Base-by-base conservation (phyloP, 1,139 yeast species). In the Pichia sp. region DNA sequence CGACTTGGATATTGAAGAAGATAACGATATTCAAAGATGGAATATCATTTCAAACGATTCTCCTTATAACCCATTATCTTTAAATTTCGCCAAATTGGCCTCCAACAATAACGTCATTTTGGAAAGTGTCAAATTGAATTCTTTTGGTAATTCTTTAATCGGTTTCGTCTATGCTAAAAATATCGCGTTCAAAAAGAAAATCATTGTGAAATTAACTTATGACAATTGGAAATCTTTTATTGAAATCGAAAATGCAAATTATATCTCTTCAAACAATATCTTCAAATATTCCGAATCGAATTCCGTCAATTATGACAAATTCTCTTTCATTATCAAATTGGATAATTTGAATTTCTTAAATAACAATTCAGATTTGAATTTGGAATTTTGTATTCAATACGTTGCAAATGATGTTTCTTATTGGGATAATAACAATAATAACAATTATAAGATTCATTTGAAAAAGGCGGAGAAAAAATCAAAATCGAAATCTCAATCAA, bases 111-210 rank as follows among this genome's bases (percentile, higher is more conserved):
- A 77, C 40, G 81, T 86, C 14, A 83, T 82, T 55, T 66, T 87
- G 50, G 96, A 88, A 58, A 73, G 79, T 47, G 62, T 87, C 14
- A 79, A 79, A 54, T 68, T 88, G 42, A 75, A 85, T 24, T 67
- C 76, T 8, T 82, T 83, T 55, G 77, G 77, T 52, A 71, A 72
- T 54, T 71, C 70, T 44, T 65, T 88, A n/a, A 66, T 79, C 50
- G 96, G 96, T 3, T 82, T 82, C 53, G 74, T 87, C 38, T 90
- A 87, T 12, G 96, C 84, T 24, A 75, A 76, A 58, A 88, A 88
- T 65, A 40, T 86, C 18, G 72, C 85, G 1, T 88, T 74, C 64
- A 76, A 80, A 46, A 88, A 88, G 67, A 63, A 66, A 42, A 79
- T 88, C 24, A 72, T 76, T 19, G 73, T 85, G 18, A 73, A 89